Base-by-base conservation (phyloP, 306 rosid species). In the Vigna angularis region DNA sequence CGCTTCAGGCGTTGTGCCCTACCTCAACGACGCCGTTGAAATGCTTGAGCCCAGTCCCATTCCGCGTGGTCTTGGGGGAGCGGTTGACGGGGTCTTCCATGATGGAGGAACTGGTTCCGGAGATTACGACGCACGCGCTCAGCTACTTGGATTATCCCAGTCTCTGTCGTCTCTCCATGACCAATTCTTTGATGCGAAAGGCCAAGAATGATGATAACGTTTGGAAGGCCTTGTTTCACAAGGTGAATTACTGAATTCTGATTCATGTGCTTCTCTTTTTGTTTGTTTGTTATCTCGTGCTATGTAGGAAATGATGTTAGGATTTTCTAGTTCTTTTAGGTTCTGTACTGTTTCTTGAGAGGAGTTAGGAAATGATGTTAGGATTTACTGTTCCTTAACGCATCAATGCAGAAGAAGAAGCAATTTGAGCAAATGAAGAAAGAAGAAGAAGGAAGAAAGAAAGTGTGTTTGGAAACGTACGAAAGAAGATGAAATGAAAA, bases 51-150 rank as follows among this genome's bases (percentile, higher is more conserved):
- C 79, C 32, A 47, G 16, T 61, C 32, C 76, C 48, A 44, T 56
- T 20, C 63, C 75, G 1, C 34, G 70, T 65, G 24, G 82, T 75
- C 6, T 76, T 88, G 55, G 28, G 87, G 3, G 99, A 88, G 79
- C 85, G 90, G 16, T 90, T 83, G 11, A 76, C 86, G 5, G 97
- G 94, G 22, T 96, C 92, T 20, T 96, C 99, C 32, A 96, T 96
- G 99, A 96, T 96, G 99, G 99, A 96, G 87, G 96, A 96, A 75
- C 82, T 96, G 84, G 99, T 96, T 83, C 98, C 99, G 68, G 99
- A 96, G 90, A 96, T 96, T 81, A 96, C 92, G 1, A 93, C 99
- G 3, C 98, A 96, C 72, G 98, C 99, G 38, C 91, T 96, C 17
- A 96, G 99, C 84, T 96, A 96, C 86, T 88, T 96, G 94, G 99